phyloP scores from a whole-genome alignment of 305 asterid genomes.

The Fraxinus nigra region DNA sequence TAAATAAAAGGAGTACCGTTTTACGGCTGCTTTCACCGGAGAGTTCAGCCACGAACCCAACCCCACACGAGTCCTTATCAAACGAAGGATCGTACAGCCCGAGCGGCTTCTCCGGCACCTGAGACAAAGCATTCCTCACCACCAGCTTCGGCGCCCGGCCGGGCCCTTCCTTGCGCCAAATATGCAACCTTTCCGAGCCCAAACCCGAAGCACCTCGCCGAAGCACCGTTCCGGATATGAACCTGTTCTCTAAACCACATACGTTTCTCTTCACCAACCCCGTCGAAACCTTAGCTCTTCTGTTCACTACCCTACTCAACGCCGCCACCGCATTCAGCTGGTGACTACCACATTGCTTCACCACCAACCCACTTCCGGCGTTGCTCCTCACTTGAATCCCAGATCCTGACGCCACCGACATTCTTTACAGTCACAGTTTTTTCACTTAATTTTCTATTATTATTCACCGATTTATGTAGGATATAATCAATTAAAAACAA shows the following conservation, averaged over 20 bases:
- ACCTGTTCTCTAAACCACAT: conserved; percentile 39
- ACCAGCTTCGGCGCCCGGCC: conserved; percentile 59
- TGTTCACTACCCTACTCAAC: conserved; percentile 33
- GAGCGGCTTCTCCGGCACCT: conserved; percentile 92
- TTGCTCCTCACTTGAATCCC: conserved; percentile 36
- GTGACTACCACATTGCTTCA: conserved; percentile 57
- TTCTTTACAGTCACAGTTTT: conserved; percentile 22
- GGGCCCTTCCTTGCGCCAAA: conserved; percentile 59
- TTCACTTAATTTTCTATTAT: not conserved
- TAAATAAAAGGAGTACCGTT: conserved; percentile 47
- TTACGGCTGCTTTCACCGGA: conserved; percentile 93
- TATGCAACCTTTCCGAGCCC: conserved; percentile 50
- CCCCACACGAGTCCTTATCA: conserved; percentile 98
- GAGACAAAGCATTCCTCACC: conserved; percentile 67
- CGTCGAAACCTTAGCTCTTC: conserved; percentile 35
- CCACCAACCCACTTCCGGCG: conserved; percentile 35
- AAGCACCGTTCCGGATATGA: conserved; percentile 45
- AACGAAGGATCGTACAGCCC: conserved; percentile 90
- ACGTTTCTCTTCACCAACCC: conserved; percentile 11
- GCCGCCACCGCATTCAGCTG: conserved; percentile 77
- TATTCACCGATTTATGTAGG: not conserved
- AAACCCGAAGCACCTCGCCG: conserved; percentile 31
- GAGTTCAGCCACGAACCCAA: conserved; percentile 96
- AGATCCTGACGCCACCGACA: conserved; percentile 70
- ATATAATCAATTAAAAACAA: conserved; percentile 12